Percentiles rank a stretch among this genome's conserved stretches.
Evolutionary conservation across 225 moss, liverwort and hornwort genomes (phyloP).

Genomic region (Polytrichum commune): DNA sequence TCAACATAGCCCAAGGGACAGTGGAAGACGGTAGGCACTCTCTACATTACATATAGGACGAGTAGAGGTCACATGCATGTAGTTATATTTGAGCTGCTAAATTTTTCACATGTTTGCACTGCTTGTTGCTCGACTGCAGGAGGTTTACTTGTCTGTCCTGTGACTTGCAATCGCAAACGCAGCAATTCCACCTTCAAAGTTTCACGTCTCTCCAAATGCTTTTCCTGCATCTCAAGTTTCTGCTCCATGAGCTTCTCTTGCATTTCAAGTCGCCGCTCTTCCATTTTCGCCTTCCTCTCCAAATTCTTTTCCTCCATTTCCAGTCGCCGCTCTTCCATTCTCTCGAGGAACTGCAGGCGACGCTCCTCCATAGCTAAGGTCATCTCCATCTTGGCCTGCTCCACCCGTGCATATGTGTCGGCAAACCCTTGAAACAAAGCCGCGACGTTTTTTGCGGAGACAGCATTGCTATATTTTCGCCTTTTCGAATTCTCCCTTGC

Average conservation of each 20-base stretch:
- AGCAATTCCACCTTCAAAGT: slow-evolving; percentile 46
- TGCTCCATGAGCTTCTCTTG: slow-evolving; percentile 46
- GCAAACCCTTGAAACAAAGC: slow-evolving; percentile 48
- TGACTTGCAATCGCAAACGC: slow-evolving; percentile 41
- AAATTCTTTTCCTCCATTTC: slow-evolving; percentile 45
- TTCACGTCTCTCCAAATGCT: slow-evolving; percentile 51
- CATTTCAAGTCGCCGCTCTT: slow-evolving; percentile 37
- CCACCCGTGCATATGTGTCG: slow-evolving; percentile 44
- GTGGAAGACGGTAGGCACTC: slow-evolving; percentile 2
- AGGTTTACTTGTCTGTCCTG: slow-evolving; percentile 31
- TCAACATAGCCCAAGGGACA: slow-evolving; percentile 2
- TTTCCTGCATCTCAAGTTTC: slow-evolving; percentile 60
- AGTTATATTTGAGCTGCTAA: slow-evolving; percentile 43
- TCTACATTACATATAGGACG: slow-evolving; percentile 9
- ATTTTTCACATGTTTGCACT: slow-evolving; percentile 49
- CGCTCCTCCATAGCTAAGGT: slow-evolving; percentile 44
- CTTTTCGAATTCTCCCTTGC: slow-evolving; percentile 40
- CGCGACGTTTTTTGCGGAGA: slow-evolving; percentile 37
- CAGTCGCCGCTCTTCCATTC: slow-evolving; percentile 50
- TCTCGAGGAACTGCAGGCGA: slow-evolving; percentile 40
- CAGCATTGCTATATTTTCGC: slow-evolving; percentile 32
- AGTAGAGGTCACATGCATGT: slow-evolving; percentile 35
- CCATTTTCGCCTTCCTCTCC: slow-evolving; percentile 46
- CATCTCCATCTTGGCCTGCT: slow-evolving; percentile 68
- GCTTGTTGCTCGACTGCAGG: slow-evolving; percentile 38